A percentile compares a stretch with the other conserved stretches of the same genome.
These are phyloP conservation scores for Neurospora sp. DNA, from an alignment of 495 filamentous ascomycete genomes.

Conservation along the genomic window DNA sequence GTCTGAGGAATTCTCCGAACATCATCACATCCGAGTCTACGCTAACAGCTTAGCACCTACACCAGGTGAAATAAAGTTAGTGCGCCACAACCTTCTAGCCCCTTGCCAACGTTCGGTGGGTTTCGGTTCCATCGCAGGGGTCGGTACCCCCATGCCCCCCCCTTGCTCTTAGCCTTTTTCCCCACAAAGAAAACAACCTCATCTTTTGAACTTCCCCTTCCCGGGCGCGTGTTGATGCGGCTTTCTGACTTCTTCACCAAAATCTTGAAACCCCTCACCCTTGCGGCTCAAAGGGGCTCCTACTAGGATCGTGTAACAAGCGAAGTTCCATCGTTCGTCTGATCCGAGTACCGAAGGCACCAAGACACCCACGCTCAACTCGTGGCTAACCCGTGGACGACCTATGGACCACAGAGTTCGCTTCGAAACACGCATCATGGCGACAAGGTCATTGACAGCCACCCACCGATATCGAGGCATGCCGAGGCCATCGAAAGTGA, in stretches of 20 bases:
- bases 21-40: not conserved
- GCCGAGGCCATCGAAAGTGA: not conserved
- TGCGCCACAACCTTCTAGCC: not conserved
- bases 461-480: not conserved
- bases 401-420: not conserved
- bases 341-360: conserved; percentile 14
- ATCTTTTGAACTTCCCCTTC: not conserved
- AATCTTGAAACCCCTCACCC: not conserved
- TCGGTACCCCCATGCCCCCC: not conserved
- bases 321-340: conserved; percentile 25
- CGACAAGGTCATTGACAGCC: not conserved
- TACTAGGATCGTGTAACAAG: conserved; percentile 13
- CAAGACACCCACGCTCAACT: not conserved
- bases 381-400: not conserved
- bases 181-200: not conserved
- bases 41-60: too few species aligned
- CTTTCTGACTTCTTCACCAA: not conserved
- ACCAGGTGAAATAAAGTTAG: not conserved
- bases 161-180: not conserved
- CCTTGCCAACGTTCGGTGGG: not conserved
- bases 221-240: not conserved
- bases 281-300: conserved; percentile 17
- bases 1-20: conserved; percentile 12
- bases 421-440: not conserved
- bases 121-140: not conserved